phyloP scores from a whole-genome alignment of 371 early-diverging fungal genomes.

The Lichtheimia ramosa region DNA sequence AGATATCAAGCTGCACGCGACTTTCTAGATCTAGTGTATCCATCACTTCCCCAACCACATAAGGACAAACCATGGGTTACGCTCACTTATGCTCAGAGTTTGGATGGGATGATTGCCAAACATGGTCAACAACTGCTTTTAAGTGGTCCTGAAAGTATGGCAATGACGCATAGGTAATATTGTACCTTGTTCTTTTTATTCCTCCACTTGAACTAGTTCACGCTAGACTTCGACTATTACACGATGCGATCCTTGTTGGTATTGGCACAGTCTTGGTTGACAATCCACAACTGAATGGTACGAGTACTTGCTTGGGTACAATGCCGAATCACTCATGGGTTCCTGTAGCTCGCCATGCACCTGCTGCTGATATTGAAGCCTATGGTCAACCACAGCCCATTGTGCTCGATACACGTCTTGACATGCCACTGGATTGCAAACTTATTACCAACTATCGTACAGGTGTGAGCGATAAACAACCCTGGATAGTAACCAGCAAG shows the following conservation, averaged over 20 bases:
- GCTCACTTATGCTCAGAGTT: slow-evolving; percentile 87
- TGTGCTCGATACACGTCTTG: slow-evolving; percentile 73
- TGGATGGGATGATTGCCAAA: slow-evolving; percentile 84
- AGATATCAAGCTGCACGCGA: slow-evolving; percentile 4
- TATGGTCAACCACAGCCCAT: slow-evolving; percentile 76
- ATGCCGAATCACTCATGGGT: neutral
- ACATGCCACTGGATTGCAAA: slow-evolving; percentile 25
- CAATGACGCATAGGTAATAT: slow-evolving; percentile 69
- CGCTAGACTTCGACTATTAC: slow-evolving; percentile 64
- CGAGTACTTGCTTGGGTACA: neutral
- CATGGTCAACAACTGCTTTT: slow-evolving; percentile 57
- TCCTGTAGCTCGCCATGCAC: slow-evolving; percentile 23
- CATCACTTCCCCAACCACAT: neutral
- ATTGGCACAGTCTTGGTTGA: slow-evolving; percentile 83
- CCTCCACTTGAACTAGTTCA: neutral
- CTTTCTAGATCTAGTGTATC: slow-evolving; percentile 4
- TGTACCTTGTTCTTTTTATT: neutral
- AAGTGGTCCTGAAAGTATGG: slow-evolving; percentile 77
- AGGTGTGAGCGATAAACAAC: slow-evolving; percentile 22
- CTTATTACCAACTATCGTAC: slow-evolving; percentile 29
- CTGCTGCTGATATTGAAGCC: slow-evolving; percentile 4
- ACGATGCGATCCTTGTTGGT: slow-evolving; percentile 91
- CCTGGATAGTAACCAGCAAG: slow-evolving; percentile 30
- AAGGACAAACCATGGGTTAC: slow-evolving; percentile 47
- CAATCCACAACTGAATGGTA: slow-evolving; percentile 83